Evolutionary conservation across 257 asterid genomes (phyloP).

Genomic region (Solanum bulbocastanum): DNA sequence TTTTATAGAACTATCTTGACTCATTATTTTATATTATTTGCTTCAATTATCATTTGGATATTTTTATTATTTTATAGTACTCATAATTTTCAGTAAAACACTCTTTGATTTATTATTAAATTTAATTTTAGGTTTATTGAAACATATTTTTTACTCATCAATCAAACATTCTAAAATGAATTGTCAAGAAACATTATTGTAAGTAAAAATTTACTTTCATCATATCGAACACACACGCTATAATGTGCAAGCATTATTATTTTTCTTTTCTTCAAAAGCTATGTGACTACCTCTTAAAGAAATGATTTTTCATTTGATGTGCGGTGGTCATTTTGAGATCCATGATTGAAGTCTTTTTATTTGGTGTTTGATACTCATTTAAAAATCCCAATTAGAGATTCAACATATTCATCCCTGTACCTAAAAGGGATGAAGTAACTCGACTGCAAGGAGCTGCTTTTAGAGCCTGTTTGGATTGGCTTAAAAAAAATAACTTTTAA

Average conservation of each 20-base stretch:
- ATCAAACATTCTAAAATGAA: neutral
- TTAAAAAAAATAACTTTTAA: too few relatives aligned
- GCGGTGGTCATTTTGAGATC: neutral
- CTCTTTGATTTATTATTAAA: neutral
- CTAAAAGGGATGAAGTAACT: neutral
- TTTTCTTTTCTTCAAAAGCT: neutral
- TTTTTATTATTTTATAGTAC: neutral
- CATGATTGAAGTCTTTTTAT: neutral
- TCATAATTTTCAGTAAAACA: neutral
- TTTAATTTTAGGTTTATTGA: neutral
- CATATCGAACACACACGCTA: neutral
- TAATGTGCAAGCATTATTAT: neutral
- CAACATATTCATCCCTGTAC: fast-evolving
- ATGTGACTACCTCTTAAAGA: neutral
- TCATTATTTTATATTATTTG: neutral
- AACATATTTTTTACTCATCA: neutral
- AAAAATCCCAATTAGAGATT: too few relatives aligned
- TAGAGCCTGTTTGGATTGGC: too few relatives aligned
- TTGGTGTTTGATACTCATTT: neutral
- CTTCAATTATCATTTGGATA: neutral
- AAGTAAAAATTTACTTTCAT: neutral
- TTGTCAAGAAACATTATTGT: neutral
- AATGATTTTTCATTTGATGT: neutral
- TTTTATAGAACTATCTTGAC: neutral
- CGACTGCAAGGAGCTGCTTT: too few relatives aligned